These are phyloP conservation scores for Kentomonas sorsogonicus DNA, from an alignment of 208 protist genomes.

Conservation along the genomic window DNA sequence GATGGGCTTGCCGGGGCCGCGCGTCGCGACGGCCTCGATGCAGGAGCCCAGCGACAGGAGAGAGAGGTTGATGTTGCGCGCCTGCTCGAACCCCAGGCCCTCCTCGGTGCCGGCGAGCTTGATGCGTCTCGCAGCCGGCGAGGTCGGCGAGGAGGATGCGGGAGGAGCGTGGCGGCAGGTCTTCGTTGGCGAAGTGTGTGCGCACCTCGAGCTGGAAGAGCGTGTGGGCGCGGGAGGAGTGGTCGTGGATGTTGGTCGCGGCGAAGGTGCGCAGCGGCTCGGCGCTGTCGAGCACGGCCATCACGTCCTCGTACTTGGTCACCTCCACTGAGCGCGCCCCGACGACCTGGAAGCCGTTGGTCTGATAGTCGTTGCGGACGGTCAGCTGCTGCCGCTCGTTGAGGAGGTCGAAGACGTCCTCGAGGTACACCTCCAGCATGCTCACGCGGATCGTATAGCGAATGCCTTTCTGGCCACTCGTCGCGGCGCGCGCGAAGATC, in stretches of 20 bases:
- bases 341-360: slow-evolving; percentile 14
- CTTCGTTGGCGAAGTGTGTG: slow-evolving; percentile 54
- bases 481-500: slow-evolving; percentile 42
- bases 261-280: slow-evolving; percentile 85
- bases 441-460: slow-evolving; percentile 57
- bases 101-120: slow-evolving; percentile 67
- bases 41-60: slow-evolving; percentile 71
- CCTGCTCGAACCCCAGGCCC: slow-evolving; percentile 70
- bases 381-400: slow-evolving; percentile 52
- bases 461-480: slow-evolving; percentile 23
- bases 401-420: neutral
- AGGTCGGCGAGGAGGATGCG: slow-evolving; percentile 74
- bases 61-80: slow-evolving; percentile 82
- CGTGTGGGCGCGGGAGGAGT: slow-evolving; percentile 78
- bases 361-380: slow-evolving; percentile 74
- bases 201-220: slow-evolving; percentile 75
- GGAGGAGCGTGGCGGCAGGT: slow-evolving; percentile 1
- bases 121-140: slow-evolving; percentile 76
- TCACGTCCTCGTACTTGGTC: slow-evolving; percentile 54
- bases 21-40: slow-evolving; percentile 73
- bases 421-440: slow-evolving; percentile 91
- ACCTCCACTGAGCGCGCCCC: slow-evolving; percentile 7
- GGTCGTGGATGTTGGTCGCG: slow-evolving; percentile 81
- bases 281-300: slow-evolving; percentile 76
- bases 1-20: slow-evolving; percentile 34